Evolutionary conservation across 176 grass and related monocot species (phyloP), one percentile per base, ranked within the genome.

Genomic region (Typha latifolia): DNA sequence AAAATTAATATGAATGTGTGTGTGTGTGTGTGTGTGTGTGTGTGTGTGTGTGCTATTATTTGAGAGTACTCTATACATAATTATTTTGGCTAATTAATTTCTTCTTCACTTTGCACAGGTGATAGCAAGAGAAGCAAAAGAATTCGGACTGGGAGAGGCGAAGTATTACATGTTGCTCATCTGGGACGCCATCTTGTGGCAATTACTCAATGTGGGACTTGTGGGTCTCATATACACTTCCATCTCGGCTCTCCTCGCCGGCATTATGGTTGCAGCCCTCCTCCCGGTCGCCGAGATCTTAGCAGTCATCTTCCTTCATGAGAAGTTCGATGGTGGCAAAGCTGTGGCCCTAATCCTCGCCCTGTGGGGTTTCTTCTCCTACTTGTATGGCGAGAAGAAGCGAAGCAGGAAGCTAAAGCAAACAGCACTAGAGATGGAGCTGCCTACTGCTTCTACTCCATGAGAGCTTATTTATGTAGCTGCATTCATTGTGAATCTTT

Each of bases 261-360:
- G 87, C 48, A 81, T 96, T 63, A 85, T 88, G 83, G 51, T 81
- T 57, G 87, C 84, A 12, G 22, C 87, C 3, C 64, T 87, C 14
- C 52, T 96, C 19, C 91, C 84, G 0, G 49, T 96, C 5, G 75
- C 84, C 2, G 73, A 96, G 70, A 12, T 90, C 24, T 66, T 90
- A 22, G 66, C 84, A 0, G 79, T 87, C 70, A 34, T 90, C 62
- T 90, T 96, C 73, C 82, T 96, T 37, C 75, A 72, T 0, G 87
- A 96, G 79, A 96, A 96, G 34, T 96, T 96, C 49, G 78, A 78
- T 29, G 84, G 79, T 14, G 47, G 62, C 0, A 96, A 96, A 63
- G 86, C 64, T 62, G 48, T 90, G 22, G 78, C 84, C 0, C 87
- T 90, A 2, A 53, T 78, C 69, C 80, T 96, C 50, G 77, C 79